Evolutionary conservation across 352 stramenopile species (phyloP).

Genomic region (Phytophthora cactorum): DNA sequence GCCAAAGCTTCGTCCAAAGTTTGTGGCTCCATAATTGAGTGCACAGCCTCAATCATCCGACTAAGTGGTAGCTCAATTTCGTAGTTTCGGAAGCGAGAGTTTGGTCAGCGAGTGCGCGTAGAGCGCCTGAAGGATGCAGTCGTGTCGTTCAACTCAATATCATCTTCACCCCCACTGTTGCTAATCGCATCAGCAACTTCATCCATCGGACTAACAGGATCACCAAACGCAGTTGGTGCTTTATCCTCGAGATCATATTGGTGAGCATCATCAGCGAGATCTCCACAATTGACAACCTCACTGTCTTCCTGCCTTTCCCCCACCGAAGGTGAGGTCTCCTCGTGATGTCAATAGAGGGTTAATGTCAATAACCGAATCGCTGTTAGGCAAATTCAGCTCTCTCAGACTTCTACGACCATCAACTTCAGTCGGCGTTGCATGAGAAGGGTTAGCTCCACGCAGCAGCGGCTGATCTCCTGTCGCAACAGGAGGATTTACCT

Average conservation of each 20-base stretch:
- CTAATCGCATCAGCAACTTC: neutral
- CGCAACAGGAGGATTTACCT: neutral
- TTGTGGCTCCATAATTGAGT: neutral
- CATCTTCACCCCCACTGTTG: neutral
- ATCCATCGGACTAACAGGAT: neutral
- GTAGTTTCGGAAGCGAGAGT: neutral
- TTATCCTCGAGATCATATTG: slow-evolving; percentile 1
- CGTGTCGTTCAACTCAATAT: neutral
- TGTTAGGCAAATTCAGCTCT: neutral
- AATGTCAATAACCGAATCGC: neutral
- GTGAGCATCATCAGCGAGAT: neutral
- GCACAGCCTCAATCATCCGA: neutral
- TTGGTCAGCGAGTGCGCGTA: neutral
- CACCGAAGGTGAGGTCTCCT: slow-evolving; percentile 3
- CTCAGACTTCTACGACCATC: neutral
- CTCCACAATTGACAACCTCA: neutral
- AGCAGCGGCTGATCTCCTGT: neutral
- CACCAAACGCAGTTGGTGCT: neutral
- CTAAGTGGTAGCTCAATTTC: neutral
- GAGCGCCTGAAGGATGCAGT: neutral
- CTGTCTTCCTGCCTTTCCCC: neutral
- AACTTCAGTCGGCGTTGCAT: neutral
- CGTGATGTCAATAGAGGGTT: neutral
- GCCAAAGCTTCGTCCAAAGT: neutral
- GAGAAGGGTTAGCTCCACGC: neutral